A percentile compares a stretch with the other conserved stretches of the same genome.
Conservation (phyloP, 2,329 filamentous ascomycete genomes). For the Trichoderma simmonsii region DNA sequence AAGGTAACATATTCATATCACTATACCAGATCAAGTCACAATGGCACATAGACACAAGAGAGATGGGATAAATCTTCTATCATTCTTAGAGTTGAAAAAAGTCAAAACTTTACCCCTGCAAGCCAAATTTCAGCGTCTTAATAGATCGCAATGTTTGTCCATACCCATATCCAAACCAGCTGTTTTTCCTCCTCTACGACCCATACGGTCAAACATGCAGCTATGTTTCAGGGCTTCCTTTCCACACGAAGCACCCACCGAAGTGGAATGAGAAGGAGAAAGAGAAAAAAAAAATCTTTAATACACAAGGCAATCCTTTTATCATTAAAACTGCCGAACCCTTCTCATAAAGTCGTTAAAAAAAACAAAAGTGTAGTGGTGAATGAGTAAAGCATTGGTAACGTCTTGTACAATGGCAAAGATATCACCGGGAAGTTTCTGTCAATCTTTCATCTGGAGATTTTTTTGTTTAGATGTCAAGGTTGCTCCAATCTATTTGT, state of each 20-base stretch:
- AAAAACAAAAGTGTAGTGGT: constrained; percentile 2
- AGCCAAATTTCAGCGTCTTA: not conserved
- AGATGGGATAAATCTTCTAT: constrained; percentile 14
- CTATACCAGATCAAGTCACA: not conserved
- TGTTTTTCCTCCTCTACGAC: not conserved
- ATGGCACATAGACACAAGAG: not conserved
- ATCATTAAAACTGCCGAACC: constrained; percentile 11
- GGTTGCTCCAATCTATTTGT: constrained; percentile 41
- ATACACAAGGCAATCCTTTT: constrained; percentile 16
- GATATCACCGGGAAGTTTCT: not conserved
- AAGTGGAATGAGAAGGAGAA: not conserved
- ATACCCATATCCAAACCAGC: not conserved
- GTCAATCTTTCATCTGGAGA: constrained; percentile 23
- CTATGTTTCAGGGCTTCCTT: not conserved
- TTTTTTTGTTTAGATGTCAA: constrained; percentile 29
- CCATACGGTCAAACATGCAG: not conserved
- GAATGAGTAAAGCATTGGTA: not conserved
- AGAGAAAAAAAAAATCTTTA: constrained; percentile 5
- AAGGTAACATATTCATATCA: not conserved
- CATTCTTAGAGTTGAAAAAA: constrained; percentile 14
- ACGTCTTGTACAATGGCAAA: not conserved
- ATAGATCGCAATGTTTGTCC: not conserved
- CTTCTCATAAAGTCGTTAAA: constrained; percentile 18
- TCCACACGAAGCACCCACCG: not conserved
- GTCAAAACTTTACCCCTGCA: constrained; percentile 6